Base-by-base conservation (phyloP, 208 protist genomes). In the Trypanosoma rangeli region DNA sequence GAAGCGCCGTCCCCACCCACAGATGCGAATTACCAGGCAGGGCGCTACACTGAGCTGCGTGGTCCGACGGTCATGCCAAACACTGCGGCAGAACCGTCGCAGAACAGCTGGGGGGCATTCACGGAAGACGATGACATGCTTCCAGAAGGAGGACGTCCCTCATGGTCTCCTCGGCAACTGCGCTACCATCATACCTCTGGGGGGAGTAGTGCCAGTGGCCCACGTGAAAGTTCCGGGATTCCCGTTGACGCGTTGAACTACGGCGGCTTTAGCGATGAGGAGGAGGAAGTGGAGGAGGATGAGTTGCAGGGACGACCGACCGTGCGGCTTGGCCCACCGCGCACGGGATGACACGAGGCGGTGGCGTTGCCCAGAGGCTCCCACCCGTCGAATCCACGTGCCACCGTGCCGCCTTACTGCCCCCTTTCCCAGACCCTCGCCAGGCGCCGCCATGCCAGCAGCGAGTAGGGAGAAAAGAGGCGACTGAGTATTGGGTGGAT, bases 91-190 rank as follows among this genome's bases (percentile, higher is more conserved):
- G 49, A 53, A 4, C 22, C 9, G 49, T 12, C 49, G n/a, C 49
- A 18, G 12, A 20, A 18, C n/a, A 53, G 49, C 49, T 53, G 49
- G 49, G 18, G 49, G 7, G 49, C 49, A 24, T 53, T 26, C 16
- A 24, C 22, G 49, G 49, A 42, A 15, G 55, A 31, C 10, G 42
- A 53, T 18, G 46, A 22, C n/a, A 22, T 31, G 39, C 20, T 42
- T 18, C 13, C 29, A 24, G 56, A 49, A 12, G 46, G 46, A 9
- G 48, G 33, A n/a, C 59, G 58, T 18, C 58, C 56, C 8, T 64
- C 68, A 15, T 65, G 68, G 68, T 72, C 59, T 3, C 59, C 68
- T n/a, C 49, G 48, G 33, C 68, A 72, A 31, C 3, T 58, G 49
- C 28, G 59, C 7, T 65, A 72, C 49, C n/a, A 58, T n/a, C 44